Base-by-base conservation (phyloP, 2,329 filamentous ascomycete genomes). In the Chrysoporthe cubensis region DNA sequence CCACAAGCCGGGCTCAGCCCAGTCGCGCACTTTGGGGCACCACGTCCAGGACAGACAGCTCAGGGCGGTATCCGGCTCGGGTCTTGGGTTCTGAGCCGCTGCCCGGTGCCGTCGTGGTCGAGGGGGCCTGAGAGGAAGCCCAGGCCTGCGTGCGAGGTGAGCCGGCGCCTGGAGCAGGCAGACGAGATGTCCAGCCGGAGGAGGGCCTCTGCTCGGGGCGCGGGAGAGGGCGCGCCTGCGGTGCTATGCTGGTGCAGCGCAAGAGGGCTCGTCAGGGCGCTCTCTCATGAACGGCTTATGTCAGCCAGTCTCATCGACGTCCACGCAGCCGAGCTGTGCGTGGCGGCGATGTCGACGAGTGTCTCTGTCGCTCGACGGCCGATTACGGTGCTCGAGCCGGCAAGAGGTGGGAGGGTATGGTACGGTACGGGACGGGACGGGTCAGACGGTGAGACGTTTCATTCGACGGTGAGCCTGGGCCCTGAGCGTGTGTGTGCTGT, bases 201-300 rank as follows among this genome's bases (percentile, higher is more conserved):
- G 44, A 14, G 18, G 18, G 18, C 44, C 13, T 46, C 44, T 46
- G 44, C 7, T 46, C 44, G 44, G 44, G 4, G 18, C 4, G 13
- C 44, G 52, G n/a, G 34, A 14, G 16, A 4, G 14, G 8, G 32
- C 9, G 54, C 5, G 18, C 16, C 32, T 9, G 54, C 54, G 34
- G 40, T 37, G 54, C 54, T 57, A 57, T 57, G 54, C 54, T 57
- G 40, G 11, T 57, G 54, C 32, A 40, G 6, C 40, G 54, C 54
- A 21, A 54, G 26, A 57, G 16, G 54, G 34, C 54, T 16, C 16
- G 54, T 37, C 50, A 14, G 50, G 4, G 32, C 34, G 50, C 21
- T 21, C 16, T 32, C 26, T 57, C 54, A n/a, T 16, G 34, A 32
- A 9, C 54, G 40, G 32, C 32, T 40, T 37, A 40, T 18, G 34